phyloP scores from a whole-genome alignment of 441 rosid genomes.

The Gossypium aridum region DNA sequence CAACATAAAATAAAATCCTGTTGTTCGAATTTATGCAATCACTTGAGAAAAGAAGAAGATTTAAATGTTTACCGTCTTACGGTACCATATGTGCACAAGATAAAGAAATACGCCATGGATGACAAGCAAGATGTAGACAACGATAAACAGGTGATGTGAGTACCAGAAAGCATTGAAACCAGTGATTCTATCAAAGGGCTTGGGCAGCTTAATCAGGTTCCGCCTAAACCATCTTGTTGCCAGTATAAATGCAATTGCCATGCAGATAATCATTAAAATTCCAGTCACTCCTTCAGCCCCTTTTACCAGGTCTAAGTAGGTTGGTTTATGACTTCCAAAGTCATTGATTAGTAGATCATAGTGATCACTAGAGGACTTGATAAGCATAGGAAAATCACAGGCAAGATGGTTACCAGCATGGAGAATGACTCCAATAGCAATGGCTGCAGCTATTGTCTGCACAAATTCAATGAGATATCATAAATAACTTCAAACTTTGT shows the following conservation, averaged over 20 bases:
- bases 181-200: conserved; percentile 62
- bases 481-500: not conserved
- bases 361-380: conserved; percentile 9
- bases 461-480: not conserved
- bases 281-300: conserved; percentile 55
- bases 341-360: conserved; percentile 24
- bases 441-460: conserved; percentile 61
- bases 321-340: conserved; percentile 44
- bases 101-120: conserved; percentile 48
- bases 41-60: not conserved
- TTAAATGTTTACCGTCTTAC: conserved; percentile 40
- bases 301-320: conserved; percentile 48
- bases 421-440: conserved; percentile 40
- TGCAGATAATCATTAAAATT: conserved; percentile 44
- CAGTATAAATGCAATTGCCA: conserved; percentile 49
- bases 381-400: conserved; percentile 61
- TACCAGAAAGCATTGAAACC: conserved; percentile 79
- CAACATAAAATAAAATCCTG: not conserved
- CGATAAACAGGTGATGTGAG: conserved; percentile 58
- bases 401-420: conserved; percentile 54
- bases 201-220: conserved; percentile 52
- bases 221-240: conserved; percentile 56
- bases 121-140: conserved; percentile 46
- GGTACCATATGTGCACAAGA: conserved; percentile 52
- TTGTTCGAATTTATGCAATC: not conserved